Conservation (phyloP, 805 yeast genomes). For the Zygotorulaspora chibaensis region DNA sequence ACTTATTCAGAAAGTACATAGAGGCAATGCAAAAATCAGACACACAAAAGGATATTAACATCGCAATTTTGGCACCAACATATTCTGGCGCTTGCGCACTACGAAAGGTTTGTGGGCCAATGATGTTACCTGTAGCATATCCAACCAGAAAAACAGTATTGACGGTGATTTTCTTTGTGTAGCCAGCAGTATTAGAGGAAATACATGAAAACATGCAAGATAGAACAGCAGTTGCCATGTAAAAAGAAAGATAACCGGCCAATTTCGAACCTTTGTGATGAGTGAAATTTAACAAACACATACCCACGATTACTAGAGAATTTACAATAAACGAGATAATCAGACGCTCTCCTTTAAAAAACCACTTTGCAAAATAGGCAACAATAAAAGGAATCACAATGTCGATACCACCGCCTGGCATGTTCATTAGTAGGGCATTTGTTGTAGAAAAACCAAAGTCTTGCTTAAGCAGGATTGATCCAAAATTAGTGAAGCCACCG, state of each 20-base stretch:
- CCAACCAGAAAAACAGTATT: constrained; percentile 1
- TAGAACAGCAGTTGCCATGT: constrained; percentile 1
- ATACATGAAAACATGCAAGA: constrained; percentile 5
- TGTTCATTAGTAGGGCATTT: constrained; percentile 35
- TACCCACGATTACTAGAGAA: constrained; percentile 6
- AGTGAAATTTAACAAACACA: constrained; percentile 34
- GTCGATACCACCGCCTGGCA: constrained; percentile 37
- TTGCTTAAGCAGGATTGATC: constrained; percentile 36
- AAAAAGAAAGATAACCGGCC: constrained; percentile 20
- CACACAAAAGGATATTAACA: constrained; percentile 5
- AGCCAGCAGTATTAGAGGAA: constrained; percentile 40
- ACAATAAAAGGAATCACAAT: constrained; percentile 17
- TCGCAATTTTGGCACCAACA: constrained; percentile 35
- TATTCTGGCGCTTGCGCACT: constrained; percentile 43
- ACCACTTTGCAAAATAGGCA: constrained; percentile 2
- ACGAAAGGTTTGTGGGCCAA: constrained; percentile 50
- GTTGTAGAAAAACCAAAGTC: constrained; percentile 35
- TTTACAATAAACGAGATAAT: constrained; percentile 3
- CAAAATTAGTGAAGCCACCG: constrained; percentile 46
- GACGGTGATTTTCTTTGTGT: constrained; percentile 33
- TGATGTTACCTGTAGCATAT: constrained; percentile 10
- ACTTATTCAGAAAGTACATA: constrained; percentile 4
- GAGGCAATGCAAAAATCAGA: not conserved
- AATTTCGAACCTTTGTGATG: constrained; percentile 22
- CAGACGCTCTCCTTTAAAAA: constrained; percentile 7